Base-by-base conservation (phyloP, 495 filamentous ascomycete species). In the Oleoguttula mirabilis region DNA sequence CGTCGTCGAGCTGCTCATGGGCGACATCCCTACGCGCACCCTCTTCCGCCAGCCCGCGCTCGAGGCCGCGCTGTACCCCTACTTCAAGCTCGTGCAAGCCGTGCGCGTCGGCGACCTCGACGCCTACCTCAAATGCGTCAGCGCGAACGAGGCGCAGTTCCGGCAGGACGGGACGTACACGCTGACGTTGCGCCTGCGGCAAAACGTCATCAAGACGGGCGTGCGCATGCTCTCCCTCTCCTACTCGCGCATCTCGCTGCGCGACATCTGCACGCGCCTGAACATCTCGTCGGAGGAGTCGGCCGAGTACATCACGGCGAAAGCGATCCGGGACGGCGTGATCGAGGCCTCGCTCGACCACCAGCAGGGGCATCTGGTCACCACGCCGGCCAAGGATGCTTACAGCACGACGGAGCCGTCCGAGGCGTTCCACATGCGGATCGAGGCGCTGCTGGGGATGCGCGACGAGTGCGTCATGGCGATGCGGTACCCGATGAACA, bases 401-500 rank as follows among this genome's bases (percentile, higher is more conserved):
- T 98, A 98, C 60, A 83, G 88, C 39, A 98, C 92, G 19, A 71
- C 88, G 41, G 92, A 96, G 62, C 90, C 90, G 3, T 85, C 83
- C 35, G 90, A 98, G 64, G 85, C 82, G 11, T 98, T 98, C 73
- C 90, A 98, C 57, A 87, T 90, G 56, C 84, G 90, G 48, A 96
- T 98, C 50, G 66, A 75, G 52, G 92, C 90, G 23, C 93, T 88
- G 58, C 68, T 98, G 55, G 73, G 76, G 45, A 69, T 98, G 44
- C 88, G 95, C 51, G 92, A 98, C 55, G 90, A 98, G 65, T 94
- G 88, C 63, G 87, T 98, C 35, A 95, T 92, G 82, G 88, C 90
- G 17, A 98, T 98, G 90, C 73, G 92, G 12, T 98, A 94, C 68
- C 90, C 90, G 7, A 94, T 95, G 88, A 95, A 98, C 66, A 87